Conservation (phyloP, 2,329 filamentous ascomycete species). For the Aureobasidium sp. region DNA sequence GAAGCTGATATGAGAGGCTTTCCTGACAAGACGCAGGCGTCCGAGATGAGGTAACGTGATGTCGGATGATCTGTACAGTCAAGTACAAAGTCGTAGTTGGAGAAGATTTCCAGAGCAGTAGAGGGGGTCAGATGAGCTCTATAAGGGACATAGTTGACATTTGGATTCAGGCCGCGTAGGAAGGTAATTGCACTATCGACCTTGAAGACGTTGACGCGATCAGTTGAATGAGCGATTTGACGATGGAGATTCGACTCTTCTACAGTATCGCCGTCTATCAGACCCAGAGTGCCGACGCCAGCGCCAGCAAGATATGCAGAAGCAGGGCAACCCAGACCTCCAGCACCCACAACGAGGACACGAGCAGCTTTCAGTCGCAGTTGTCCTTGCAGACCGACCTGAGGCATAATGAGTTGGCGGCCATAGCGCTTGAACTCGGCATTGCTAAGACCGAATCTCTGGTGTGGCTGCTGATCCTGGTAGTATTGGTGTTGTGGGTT, state of each 20-base stretch:
- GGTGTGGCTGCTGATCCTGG: neutral
- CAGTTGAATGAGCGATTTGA: constrained; percentile 73
- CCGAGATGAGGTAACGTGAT: constrained; percentile 86
- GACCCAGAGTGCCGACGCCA: constrained; percentile 73
- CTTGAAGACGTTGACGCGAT: constrained; percentile 66
- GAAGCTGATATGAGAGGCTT: constrained; percentile 85
- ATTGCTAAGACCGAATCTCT: constrained; percentile 44
- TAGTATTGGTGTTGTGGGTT: constrained; percentile 20
- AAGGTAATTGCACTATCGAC: constrained; percentile 60
- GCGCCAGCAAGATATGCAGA: constrained; percentile 88
- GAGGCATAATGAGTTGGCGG: constrained; percentile 80
- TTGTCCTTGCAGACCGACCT: constrained; percentile 73
- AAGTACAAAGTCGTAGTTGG: constrained; percentile 72
- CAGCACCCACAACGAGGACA: constrained; percentile 78
- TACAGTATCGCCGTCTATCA: constrained; percentile 83
- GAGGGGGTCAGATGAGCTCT: constrained; percentile 58
- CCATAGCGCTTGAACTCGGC: constrained; percentile 84
- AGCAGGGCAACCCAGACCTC: constrained; percentile 86
- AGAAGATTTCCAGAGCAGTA: constrained; percentile 61
- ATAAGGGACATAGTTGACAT: constrained; percentile 58
- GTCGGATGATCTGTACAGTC: constrained; percentile 95
- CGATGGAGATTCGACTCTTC: constrained; percentile 89
- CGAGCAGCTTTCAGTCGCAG: constrained; percentile 61
- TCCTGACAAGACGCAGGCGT: constrained; percentile 71
- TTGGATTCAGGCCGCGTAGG: constrained; percentile 56